Evolutionary conservation across 2,329 filamentous ascomycete genomes (phyloP).

Genomic region (Didymosphaeria variabile): DNA sequence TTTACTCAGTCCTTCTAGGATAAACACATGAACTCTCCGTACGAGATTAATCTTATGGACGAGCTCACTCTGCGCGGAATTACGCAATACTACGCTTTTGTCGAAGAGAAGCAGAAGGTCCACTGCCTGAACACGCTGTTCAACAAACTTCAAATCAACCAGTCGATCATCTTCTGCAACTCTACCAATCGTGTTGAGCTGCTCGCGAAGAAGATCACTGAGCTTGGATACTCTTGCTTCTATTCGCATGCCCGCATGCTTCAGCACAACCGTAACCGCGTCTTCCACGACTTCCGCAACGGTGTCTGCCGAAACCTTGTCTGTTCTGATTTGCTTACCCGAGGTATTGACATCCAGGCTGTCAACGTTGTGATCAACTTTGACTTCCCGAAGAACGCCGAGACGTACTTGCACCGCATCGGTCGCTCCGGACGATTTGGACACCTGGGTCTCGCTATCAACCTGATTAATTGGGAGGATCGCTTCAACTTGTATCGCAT

Average conservation of each 20-base stretch:
- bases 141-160: conserved; percentile 98
- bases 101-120: conserved; percentile 99
- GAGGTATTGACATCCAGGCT: conserved; percentile 98
- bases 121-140: conserved; percentile 99
- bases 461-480: conserved; percentile 99
- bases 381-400: conserved; percentile 98
- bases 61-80: conserved; percentile 97
- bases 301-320: conserved; percentile 98
- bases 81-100: conserved; percentile 98
- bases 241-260: conserved; percentile 99
- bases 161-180: conserved; percentile 99
- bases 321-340: conserved; percentile 95
- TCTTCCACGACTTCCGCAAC: conserved; percentile 99
- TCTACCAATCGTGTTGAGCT: conserved; percentile 98
- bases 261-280: conserved; percentile 94
- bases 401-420: conserved; percentile 98
- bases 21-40: conserved; percentile 95
- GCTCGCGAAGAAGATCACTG: conserved; percentile 98
- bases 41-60: conserved; percentile 99
- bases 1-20: conserved; percentile 61
- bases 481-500: conserved; percentile 99
- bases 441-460: conserved; percentile 96
- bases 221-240: conserved; percentile 98
- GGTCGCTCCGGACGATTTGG: conserved; percentile 97
- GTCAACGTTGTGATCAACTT: conserved; percentile 99